Evolutionary conservation across 768 basidiomycete genomes (phyloP).

Genomic region (Crassisporium funariophilum): DNA sequence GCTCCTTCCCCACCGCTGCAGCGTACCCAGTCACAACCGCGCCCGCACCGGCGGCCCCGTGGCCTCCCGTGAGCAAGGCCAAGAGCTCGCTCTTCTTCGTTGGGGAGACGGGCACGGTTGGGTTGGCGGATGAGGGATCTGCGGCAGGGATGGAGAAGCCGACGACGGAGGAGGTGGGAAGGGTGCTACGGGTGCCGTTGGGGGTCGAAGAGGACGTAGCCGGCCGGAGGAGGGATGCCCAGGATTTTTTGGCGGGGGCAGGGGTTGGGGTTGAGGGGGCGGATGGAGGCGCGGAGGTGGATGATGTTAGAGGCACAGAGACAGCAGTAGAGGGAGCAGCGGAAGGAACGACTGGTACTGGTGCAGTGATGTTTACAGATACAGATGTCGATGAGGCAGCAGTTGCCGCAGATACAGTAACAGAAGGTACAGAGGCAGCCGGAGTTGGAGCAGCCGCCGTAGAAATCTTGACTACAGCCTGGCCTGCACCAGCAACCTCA

Average conservation of each 20-base stretch:
- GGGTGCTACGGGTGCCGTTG: conserved; percentile 38
- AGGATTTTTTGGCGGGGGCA: conserved; percentile 58
- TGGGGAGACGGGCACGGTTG: conserved; percentile 31
- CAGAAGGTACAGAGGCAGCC: not conserved
- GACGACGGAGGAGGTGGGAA: conserved; percentile 72
- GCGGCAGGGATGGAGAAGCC: conserved; percentile 73
- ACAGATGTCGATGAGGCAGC: conserved; percentile 16
- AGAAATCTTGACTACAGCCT: conserved; percentile 6
- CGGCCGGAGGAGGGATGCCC: conserved; percentile 70
- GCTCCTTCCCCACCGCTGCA: conserved; percentile 1
- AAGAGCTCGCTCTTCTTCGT: conserved; percentile 53
- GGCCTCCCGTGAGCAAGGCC: conserved; percentile 49
- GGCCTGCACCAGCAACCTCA: conserved; percentile 3
- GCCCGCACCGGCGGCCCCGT: conserved; percentile 18
- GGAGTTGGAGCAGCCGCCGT: conserved; percentile 9
- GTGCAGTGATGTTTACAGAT: conserved; percentile 7
- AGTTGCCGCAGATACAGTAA: conserved; percentile 6
- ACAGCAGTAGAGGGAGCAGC: conserved; percentile 6
- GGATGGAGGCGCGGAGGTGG: conserved; percentile 5
- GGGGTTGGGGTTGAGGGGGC: conserved; percentile 8
- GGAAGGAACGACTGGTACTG: conserved; percentile 2
- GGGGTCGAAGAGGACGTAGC: conserved; percentile 39
- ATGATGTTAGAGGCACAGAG: conserved; percentile 5
- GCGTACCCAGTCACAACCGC: conserved; percentile 14
- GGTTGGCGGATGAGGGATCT: conserved; percentile 20